These are phyloP conservation scores for Metschnikowia lachancei DNA, from an alignment of 805 yeast genomes.

Conservation along the genomic window DNA sequence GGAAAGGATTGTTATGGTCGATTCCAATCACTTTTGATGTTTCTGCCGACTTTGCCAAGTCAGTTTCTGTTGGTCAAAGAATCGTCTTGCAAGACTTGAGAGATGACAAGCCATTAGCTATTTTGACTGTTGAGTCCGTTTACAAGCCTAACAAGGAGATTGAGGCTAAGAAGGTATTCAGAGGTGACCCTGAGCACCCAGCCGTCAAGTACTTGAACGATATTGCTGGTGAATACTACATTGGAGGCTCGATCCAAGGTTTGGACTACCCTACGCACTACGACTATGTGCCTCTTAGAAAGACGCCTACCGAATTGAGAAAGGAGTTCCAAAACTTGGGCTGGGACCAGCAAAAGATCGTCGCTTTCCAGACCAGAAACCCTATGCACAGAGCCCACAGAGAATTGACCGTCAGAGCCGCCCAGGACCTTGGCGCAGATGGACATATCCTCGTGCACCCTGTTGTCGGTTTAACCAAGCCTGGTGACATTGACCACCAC, in stretches of 20 bases:
- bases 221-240: slow-evolving; percentile 75
- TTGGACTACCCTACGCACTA: slow-evolving; percentile 81
- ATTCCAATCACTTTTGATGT: slow-evolving; percentile 92
- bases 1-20: slow-evolving; percentile 77
- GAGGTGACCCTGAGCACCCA: slow-evolving; percentile 98
- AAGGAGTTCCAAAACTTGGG: slow-evolving; percentile 74
- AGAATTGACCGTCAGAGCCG: slow-evolving; percentile 93
- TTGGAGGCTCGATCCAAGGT: slow-evolving; percentile 88
- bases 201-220: slow-evolving; percentile 74
- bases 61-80: slow-evolving; percentile 54
- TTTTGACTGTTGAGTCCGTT: slow-evolving; percentile 73
- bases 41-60: slow-evolving; percentile 44
- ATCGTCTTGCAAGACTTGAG: slow-evolving; percentile 77
- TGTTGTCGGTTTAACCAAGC: slow-evolving; percentile 94
- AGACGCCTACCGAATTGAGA: slow-evolving; percentile 88
- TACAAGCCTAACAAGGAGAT: slow-evolving; percentile 74
- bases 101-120: slow-evolving; percentile 75
- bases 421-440: slow-evolving; percentile 84
- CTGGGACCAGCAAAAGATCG: slow-evolving; percentile 74
- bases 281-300: slow-evolving; percentile 83
- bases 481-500: slow-evolving; percentile 97
- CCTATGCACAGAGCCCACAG: slow-evolving; percentile 99
- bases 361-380: slow-evolving; percentile 96
- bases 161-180: slow-evolving; percentile 84
- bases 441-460: slow-evolving; percentile 83